A percentile compares a stretch with the other conserved stretches of the same genome.
Evolutionary conservation across 345 rosid species (phyloP).

Genomic region (Euphorbia lathyris): DNA sequence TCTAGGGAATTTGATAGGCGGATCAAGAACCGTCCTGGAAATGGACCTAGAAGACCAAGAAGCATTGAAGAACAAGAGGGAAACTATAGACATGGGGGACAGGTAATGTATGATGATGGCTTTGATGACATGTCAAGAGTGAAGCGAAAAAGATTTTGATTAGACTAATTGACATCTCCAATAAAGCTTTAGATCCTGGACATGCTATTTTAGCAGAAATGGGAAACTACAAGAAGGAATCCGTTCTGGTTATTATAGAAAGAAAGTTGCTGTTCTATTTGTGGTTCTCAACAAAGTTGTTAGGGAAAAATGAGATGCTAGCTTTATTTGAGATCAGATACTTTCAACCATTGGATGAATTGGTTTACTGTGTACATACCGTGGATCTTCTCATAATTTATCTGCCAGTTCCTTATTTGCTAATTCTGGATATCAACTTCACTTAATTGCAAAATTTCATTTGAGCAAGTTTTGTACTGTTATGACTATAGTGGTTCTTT

Average conservation of each 20-base stretch:
- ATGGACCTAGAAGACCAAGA: conserved; percentile 51
- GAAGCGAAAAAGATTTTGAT: conserved; percentile 62
- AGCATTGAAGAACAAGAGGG: conserved; percentile 60
- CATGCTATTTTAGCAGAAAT: conserved; percentile 5
- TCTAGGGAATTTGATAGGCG: conserved; percentile 58
- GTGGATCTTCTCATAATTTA: conserved; percentile 18
- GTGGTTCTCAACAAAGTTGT: conserved; percentile 11
- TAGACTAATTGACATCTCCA: conserved; percentile 17
- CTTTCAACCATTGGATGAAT: conserved; percentile 17
- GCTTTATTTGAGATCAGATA: conserved; percentile 12
- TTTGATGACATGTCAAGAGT: conserved; percentile 47
- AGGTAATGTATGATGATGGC: conserved; percentile 46
- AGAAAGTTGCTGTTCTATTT: too few species aligned
- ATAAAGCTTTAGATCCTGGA: conserved; percentile 20
- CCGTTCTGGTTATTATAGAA: conserved; percentile 3
- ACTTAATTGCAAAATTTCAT: conserved; percentile 14
- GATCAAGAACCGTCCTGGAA: conserved; percentile 50
- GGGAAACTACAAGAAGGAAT: conserved; percentile 9
- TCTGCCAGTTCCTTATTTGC: conserved; percentile 15
- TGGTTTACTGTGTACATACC: conserved; percentile 21
- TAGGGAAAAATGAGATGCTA: conserved; percentile 4
- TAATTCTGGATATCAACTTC: conserved; percentile 24
- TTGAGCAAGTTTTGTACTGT: conserved; percentile 26
- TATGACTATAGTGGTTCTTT: conserved; percentile 20
- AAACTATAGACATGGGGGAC: conserved; percentile 50